Evolutionary conservation across 1,284 basidiomycete species (phyloP).

Genomic region (Sanghuangporus baumii): DNA sequence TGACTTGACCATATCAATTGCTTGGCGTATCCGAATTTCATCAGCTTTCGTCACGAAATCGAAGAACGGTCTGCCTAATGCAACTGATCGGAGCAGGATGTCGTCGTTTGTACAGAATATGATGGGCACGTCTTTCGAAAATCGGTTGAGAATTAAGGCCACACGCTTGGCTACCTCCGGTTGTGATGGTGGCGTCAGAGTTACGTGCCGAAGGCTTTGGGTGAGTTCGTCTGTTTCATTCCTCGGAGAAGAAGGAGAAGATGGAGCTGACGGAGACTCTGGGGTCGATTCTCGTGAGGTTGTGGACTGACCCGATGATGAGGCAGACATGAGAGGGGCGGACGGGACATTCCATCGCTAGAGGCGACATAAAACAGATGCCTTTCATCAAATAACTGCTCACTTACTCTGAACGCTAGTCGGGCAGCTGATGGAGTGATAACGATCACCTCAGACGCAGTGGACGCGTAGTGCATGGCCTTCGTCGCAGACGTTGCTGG

Average conservation of each 20-base stretch:
- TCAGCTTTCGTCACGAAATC: constrained; percentile 59
- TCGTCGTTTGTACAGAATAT: constrained; percentile 68
- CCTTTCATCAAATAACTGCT: background rate
- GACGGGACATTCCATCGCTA: constrained; percentile 71
- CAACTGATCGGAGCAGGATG: constrained; percentile 47
- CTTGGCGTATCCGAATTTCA: constrained; percentile 56
- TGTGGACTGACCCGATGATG: constrained; percentile 3
- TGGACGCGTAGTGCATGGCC: constrained; percentile 70
- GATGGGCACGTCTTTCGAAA: constrained; percentile 55
- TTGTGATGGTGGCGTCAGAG: constrained; percentile 39
- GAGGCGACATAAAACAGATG: background rate
- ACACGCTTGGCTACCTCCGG: constrained; percentile 49
- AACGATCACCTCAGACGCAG: constrained; percentile 69
- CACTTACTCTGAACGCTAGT: constrained; percentile 62
- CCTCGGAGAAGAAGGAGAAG: constrained; percentile 15
- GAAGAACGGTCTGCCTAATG: constrained; percentile 62
- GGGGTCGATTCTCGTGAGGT: constrained; percentile 1
- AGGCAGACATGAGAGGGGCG: constrained; percentile 27
- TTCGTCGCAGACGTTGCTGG: constrained; percentile 65
- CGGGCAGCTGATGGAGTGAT: constrained; percentile 59
- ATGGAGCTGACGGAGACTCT: background rate
- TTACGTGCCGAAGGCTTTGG: constrained; percentile 9
- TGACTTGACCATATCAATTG: constrained; percentile 68
- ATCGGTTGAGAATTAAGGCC: constrained; percentile 69
- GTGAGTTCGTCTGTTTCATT: constrained; percentile 7